These are phyloP conservation scores for Erodium moschatum DNA, from an alignment of 441 rosid genomes.

Conservation along the genomic window DNA sequence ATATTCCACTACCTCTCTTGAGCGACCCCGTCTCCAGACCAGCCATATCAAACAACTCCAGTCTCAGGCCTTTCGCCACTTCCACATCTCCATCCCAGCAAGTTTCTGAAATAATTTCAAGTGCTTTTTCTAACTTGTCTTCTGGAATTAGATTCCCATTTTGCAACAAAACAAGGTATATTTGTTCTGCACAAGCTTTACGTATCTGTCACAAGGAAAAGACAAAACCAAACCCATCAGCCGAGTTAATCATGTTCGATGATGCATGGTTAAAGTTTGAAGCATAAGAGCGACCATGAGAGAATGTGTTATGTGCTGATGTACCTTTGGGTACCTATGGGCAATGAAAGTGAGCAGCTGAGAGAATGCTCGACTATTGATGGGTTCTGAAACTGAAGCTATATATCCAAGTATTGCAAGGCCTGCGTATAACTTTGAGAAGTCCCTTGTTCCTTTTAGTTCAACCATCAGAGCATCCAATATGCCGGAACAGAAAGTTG, in stretches of 20 bases:
- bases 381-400: slow-evolving; percentile 48
- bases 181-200: slow-evolving; percentile 66
- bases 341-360: slow-evolving; percentile 60
- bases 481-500: slow-evolving; percentile 43
- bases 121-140: slow-evolving; percentile 53
- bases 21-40: slow-evolving; percentile 40
- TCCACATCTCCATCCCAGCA: slow-evolving; percentile 78
- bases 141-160: slow-evolving; percentile 48
- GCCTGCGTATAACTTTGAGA: slow-evolving; percentile 63
- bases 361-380: slow-evolving; percentile 47
- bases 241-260: neutral
- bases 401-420: slow-evolving; percentile 69
- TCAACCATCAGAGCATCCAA: slow-evolving; percentile 67
- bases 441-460: slow-evolving; percentile 62
- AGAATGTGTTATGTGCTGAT: neutral
- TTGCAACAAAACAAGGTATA: slow-evolving; percentile 65
- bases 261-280: neutral
- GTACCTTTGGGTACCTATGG: slow-evolving; percentile 80
- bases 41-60: slow-evolving; percentile 44
- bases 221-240: too few species aligned
- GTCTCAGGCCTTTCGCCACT: slow-evolving; percentile 35
- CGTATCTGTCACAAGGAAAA: slow-evolving; percentile 48
- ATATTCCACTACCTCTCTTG: slow-evolving; percentile 21
- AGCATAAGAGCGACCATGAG: neutral
- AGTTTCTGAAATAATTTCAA: slow-evolving; percentile 53